Evolutionary conservation across 108 stramenopile genomes (phyloP), one percentile per base, ranked within the genome.

Genomic region (Ochromonas danica): DNA sequence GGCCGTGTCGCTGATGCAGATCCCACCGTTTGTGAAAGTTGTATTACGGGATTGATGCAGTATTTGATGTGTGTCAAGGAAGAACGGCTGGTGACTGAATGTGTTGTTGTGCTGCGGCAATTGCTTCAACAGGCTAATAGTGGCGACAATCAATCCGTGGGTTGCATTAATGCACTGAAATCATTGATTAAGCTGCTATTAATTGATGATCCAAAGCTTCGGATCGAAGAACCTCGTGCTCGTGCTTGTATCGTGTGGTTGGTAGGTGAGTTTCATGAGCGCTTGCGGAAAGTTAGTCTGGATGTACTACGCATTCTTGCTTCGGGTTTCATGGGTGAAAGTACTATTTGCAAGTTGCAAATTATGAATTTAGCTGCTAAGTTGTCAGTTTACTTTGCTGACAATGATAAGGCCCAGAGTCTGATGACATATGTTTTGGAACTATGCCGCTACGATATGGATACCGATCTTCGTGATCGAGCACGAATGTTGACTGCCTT

Each of bases 401-500:
- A 70, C 62, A 42, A 78, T 71, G 28, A 71, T 40, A 39, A 33
- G n/a, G 89, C 90, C 70, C 85, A 85, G 81, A 81, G 81, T 6
- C 51, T 98, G 2, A 90, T 94, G 62, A 91, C 94, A 70, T 94
- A 94, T 70, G 91, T 99, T 70, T 82, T 99, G 67, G 91, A 97
- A 27, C 86, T 98, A 88, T 94, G 92, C 31, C 88, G 94, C 27
- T 85, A 93, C 60, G 98, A 99, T 84, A 84, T 91, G 3, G 77
- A 91, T 60, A 91, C 90, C 57, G 95, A 99, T 87, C 91, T 98
- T 2, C 90, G 97, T 31, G 98, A 99, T 81, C 85, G 95, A 71
- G 96, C 96, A 0, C 85, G 98, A 40, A 89, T 94, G 74, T 91
- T 95, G 80, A 92, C 92, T 42, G 83, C 85, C 38, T 27, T 97